Percentiles rank a stretch among this genome's conserved stretches.
These are phyloP conservation scores for Trichocomaceae sp. DNA, from an alignment of 2,329 filamentous ascomycete genomes.

Conservation along the genomic window DNA sequence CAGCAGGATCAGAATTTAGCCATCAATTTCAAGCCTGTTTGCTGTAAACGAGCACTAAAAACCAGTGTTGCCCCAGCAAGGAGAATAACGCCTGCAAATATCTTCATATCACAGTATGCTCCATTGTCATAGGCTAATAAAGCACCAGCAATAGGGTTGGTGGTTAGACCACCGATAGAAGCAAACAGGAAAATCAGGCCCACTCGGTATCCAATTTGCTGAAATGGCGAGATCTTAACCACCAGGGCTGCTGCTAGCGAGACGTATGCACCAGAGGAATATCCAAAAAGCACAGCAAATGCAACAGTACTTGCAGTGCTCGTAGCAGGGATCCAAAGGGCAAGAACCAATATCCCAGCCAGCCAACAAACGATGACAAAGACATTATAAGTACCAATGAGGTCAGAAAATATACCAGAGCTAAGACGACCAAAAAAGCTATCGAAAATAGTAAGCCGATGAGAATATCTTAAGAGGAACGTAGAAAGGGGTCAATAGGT, in stretches of 20 bases:
- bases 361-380: conserved; percentile 45
- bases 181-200: conserved; percentile 21
- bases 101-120: conserved; percentile 35
- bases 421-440: conserved; percentile 51
- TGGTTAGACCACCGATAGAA: conserved; percentile 19
- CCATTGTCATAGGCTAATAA: not conserved
- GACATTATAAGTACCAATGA: conserved; percentile 49
- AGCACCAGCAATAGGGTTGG: conserved; percentile 24
- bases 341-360: conserved; percentile 44
- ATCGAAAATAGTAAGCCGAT: no score
- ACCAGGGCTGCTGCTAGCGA: conserved; percentile 58
- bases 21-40: not conserved
- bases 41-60: conserved; percentile 21
- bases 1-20: not conserved
- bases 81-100: conserved; percentile 34
- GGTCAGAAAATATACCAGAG: conserved; percentile 49
- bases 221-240: conserved; percentile 52
- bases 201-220: conserved; percentile 22
- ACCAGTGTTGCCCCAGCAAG: conserved; percentile 22
- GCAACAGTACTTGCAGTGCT: conserved; percentile 53
- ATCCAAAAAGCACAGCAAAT: conserved; percentile 60
- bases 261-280: conserved; percentile 59
- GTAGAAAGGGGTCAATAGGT: no score
- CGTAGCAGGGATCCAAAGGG: conserved; percentile 47
- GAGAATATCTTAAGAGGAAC: not conserved